Evolutionary conservation across 345 rosid species (phyloP), one percentile per base, ranked within the genome.

Genomic region (Geranium rotundifolium): DNA sequence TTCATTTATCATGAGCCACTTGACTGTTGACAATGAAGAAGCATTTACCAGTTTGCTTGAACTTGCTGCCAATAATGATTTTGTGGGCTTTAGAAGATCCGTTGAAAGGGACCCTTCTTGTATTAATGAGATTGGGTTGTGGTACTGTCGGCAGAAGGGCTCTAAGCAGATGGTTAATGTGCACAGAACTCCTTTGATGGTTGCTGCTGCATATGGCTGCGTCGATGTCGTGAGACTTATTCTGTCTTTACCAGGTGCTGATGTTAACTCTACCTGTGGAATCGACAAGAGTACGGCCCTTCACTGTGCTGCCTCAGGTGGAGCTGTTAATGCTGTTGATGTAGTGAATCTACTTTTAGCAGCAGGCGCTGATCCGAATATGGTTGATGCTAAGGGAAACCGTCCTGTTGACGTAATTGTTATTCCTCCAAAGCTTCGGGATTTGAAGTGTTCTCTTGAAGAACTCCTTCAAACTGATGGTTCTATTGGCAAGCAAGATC

Each of bases 251-350:
- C 81, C 91, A 0, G 88, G 74, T 70, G 90, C 83, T 56, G 89
- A 89, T 77, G 87, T 92, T 49, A 92, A 89, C 74, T 81, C 77
- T 0, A 57, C 80, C 52, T 89, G 88, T 10, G 87, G 97, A 19
- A 65, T 63, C 29, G 97, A 89, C 50, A 75, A 73, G 71, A 84
- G 84, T 73, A 89, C 97, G 1, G 95, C 98, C 31, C 85, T 89
- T 66, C 98, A 92, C 70, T 92, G 97, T 78, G 98, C 96, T 76
- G 91, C 95, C 5, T 84, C 95, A 0, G 95, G 98, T 34, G 98
- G 98, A 29, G 89, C 97, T 14, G 68, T 71, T 54, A 92, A 84
- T 75, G 91, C 85, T 62, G 71, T 84, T 2, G 93, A 82, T 69
- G 89, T 80, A 31, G 95, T 89, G 49, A 87, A 75, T 52, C 77